Base-by-base conservation (phyloP, 768 basidiomycete genomes). In the Leccinum subtestaceum region DNA sequence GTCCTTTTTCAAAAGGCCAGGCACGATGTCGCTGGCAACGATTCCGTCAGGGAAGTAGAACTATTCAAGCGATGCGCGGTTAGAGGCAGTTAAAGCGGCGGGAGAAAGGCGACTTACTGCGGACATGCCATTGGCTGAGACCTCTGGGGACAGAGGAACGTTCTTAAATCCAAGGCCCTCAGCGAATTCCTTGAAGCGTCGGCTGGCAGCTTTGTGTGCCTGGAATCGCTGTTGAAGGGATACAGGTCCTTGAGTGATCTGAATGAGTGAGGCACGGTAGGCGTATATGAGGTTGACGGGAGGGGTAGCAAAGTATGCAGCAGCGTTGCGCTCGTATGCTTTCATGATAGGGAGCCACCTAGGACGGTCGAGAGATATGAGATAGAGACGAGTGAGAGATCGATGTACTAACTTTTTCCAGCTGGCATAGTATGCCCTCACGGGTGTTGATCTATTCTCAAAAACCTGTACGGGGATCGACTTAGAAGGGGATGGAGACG, bases 301-400 rank as follows among this genome's bases (percentile, higher is more conserved):
- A 2, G 94, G 92, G 1, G 95, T 98, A 8, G 95, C 96, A 73
- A 98, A 98, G 79, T 98, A 98, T 19, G 88, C 87, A 0, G 93
- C 80, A 11, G 75, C 76, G 59, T 91, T 91, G 58, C 76, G 75
- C 76, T 98, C 95, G 72, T 98, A 99, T 3, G 89, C 86, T 66
- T 87, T 83, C 95, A 98, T 98, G 70, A 97, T 86, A 1, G 94
- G 93, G 48, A 95, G 78, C 92, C 92, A 94, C 66, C 89, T 91
- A 56, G 12, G 15, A 59, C 31, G 32, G 49, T 56, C 15, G 36
- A 56, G 45, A 51, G 50, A 27, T 11, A 45, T 46, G 45, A 53
- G 52, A 58, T n/a, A 31, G 31, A 21, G 32, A 12, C 11, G 29
- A 45, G 5, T 9, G n/a, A 38, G n/a, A 43, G 19, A 40, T 19